phyloP scores from a whole-genome alignment of 352 stramenopile genomes.

The Phytopythium cucurbitacearum region DNA sequence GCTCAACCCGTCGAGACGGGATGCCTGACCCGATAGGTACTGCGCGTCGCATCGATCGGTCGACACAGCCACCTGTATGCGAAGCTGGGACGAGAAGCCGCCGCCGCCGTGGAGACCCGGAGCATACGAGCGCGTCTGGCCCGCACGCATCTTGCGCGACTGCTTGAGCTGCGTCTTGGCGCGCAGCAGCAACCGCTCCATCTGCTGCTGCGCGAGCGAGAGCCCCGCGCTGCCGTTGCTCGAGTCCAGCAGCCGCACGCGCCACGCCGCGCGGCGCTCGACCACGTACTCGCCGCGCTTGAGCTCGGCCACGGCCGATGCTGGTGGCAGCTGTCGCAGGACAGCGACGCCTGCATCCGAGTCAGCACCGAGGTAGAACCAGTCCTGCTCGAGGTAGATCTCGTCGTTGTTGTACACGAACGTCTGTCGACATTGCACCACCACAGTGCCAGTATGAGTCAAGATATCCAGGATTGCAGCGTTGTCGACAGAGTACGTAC shows the following conservation, averaged over 20 bases:
- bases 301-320: conserved; percentile 21
- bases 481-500: conserved; percentile 17
- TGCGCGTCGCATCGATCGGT: conserved; percentile 42
- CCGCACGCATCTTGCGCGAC: conserved; percentile 63
- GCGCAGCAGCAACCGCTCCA: conserved; percentile 66
- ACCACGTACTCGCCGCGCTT: conserved; percentile 67
- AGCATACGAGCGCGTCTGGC: conserved; percentile 42
- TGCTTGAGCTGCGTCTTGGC: conserved; percentile 76
- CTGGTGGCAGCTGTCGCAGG: conserved; percentile 49
- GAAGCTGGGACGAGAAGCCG: conserved; percentile 47
- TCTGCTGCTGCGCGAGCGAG: conserved; percentile 73
- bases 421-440: conserved; percentile 19
- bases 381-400: conserved; percentile 80
- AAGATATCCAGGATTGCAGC: neutral
- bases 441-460: neutral
- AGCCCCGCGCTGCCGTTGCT: conserved; percentile 59
- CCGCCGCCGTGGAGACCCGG: conserved; percentile 39
- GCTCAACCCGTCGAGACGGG: conserved; percentile 7
- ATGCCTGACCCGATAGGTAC: conserved; percentile 19
- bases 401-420: conserved; percentile 85
- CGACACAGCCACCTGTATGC: conserved; percentile 36
- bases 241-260: conserved; percentile 63
- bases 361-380: conserved; percentile 77
- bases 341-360: conserved; percentile 58
- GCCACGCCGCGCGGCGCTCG: conserved; percentile 62